Evolutionary conservation across 2,329 filamentous ascomycete species (phyloP).

Genomic region (Phialocephala sp.): DNA sequence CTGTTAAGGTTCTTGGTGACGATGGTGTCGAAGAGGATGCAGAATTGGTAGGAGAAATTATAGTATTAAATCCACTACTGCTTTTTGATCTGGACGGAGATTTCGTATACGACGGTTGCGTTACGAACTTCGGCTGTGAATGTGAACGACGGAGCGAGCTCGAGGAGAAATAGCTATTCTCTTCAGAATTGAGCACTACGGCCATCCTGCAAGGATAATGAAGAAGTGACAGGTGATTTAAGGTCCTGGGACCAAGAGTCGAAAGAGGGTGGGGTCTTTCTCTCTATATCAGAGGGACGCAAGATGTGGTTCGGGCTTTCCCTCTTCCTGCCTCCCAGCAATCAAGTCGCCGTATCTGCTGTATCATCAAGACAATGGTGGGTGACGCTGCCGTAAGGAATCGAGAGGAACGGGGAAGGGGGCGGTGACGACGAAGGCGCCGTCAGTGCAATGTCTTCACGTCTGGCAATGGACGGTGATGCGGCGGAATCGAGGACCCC

Average conservation of each 20-base stretch:
- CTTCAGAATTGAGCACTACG: slow-evolving; percentile 52
- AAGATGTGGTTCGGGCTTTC: slow-evolving; percentile 20
- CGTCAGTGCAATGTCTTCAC: slow-evolving; percentile 7
- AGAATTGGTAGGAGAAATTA: slow-evolving; percentile 38
- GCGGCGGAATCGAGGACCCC: neutral
- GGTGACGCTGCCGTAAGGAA: slow-evolving; percentile 1
- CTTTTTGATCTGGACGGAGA: slow-evolving; percentile 52
- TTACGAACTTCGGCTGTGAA: slow-evolving; percentile 62
- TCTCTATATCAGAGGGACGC: slow-evolving; percentile 12
- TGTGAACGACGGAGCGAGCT: slow-evolving; percentile 63
- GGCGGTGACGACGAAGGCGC: slow-evolving; percentile 18
- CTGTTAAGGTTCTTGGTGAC: slow-evolving; percentile 58
- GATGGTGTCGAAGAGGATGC: slow-evolving; percentile 59
- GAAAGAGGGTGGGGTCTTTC: slow-evolving; percentile 7
- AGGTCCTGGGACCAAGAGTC: slow-evolving; percentile 29
- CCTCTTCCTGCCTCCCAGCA: slow-evolving; percentile 28
- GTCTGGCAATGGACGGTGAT: neutral
- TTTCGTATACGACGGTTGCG: slow-evolving; percentile 54
- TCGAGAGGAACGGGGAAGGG: slow-evolving; percentile 5
- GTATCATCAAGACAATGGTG: slow-evolving; percentile 33
- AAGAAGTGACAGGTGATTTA: slow-evolving; percentile 21
- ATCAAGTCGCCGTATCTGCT: slow-evolving; percentile 20
- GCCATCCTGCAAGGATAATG: slow-evolving; percentile 38
- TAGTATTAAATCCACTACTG: slow-evolving; percentile 35
- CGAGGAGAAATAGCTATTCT: slow-evolving; percentile 61